These are phyloP conservation scores for Penicillium nucicola DNA, from an alignment of 495 filamentous ascomycete genomes.

Conservation along the genomic window DNA sequence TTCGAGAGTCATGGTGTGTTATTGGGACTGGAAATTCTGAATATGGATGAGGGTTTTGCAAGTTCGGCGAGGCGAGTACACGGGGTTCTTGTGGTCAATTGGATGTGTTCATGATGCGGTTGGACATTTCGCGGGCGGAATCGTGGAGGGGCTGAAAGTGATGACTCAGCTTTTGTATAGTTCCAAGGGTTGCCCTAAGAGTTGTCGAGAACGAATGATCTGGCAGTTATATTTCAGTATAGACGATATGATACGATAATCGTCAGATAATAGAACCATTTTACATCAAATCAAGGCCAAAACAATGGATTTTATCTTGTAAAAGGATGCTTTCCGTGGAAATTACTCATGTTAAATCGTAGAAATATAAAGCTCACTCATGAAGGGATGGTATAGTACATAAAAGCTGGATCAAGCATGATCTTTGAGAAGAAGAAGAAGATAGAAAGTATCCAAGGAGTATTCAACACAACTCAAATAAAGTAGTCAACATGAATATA, in stretches of 20 bases:
- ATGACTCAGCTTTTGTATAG: background rate
- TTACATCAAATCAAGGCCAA: too few relatives aligned
- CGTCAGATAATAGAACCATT: too few relatives aligned
- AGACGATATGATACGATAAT: too few relatives aligned
- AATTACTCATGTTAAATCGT: background rate
- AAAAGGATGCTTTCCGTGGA: background rate
- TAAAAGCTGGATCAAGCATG: background rate
- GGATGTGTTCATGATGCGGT: too few relatives aligned
- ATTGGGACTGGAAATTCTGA: background rate
- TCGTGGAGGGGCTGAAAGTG: background rate
- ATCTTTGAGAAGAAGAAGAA: background rate
- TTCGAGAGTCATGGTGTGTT: constrained; percentile 21
- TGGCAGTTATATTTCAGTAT: too few relatives aligned
- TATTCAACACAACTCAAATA: background rate
- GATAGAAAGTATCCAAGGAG: background rate
- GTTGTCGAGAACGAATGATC: too few relatives aligned
- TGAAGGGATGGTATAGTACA: constrained; percentile 13
- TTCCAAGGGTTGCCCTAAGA: too few relatives aligned
- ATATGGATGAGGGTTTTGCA: too few relatives aligned
- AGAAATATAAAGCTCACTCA: constrained; percentile 7
- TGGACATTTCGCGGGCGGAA: background rate
- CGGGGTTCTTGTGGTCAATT: too few relatives aligned
- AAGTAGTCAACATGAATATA: background rate
- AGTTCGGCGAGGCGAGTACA: too few relatives aligned
- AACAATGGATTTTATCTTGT: background rate